Evolutionary conservation across 2,329 filamentous ascomycete genomes (phyloP).

Genomic region (Colletotrichum horii): DNA sequence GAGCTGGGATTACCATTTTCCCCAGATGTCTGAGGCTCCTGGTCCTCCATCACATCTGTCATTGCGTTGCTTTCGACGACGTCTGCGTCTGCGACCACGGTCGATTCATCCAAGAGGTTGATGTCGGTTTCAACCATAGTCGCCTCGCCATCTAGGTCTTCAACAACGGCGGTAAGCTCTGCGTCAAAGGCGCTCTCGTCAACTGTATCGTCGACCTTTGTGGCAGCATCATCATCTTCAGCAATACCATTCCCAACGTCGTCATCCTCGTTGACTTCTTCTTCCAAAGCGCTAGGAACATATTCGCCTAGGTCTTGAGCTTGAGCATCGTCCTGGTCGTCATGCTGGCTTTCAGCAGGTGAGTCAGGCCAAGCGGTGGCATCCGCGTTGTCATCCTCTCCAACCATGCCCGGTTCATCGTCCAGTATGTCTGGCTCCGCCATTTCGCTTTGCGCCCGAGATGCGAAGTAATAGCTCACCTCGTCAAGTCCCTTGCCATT

Average conservation of each 20-base stretch:
- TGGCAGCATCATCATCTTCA: not conserved
- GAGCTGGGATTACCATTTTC: constrained; percentile 16
- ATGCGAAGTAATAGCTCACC: constrained; percentile 42
- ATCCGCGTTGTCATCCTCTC: constrained; percentile 22
- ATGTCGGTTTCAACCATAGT: constrained; percentile 8
- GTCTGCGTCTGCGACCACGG: not conserved
- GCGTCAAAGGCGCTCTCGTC: not conserved
- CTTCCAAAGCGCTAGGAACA: not conserved
- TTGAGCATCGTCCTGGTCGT: constrained; percentile 5
- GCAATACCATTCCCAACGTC: not conserved
- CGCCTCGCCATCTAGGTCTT: not conserved
- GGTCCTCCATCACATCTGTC: not conserved
- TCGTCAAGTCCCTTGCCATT: constrained; percentile 46
- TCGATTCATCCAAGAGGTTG: not conserved
- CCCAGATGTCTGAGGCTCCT: not conserved
- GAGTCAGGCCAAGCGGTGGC: constrained; percentile 8
- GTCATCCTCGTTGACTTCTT: not conserved
- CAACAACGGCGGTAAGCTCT: not conserved
- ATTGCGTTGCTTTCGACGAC: not conserved
- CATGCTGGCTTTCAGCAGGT: not conserved
- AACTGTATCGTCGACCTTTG: not conserved
- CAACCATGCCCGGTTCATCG: constrained; percentile 15
- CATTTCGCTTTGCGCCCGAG: constrained; percentile 21
- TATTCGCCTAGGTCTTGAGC: not conserved
- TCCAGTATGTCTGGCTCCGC: constrained; percentile 24